These are phyloP conservation scores for Cytospora mali DNA, from an alignment of 2,329 filamentous ascomycete species.

Conservation along the genomic window DNA sequence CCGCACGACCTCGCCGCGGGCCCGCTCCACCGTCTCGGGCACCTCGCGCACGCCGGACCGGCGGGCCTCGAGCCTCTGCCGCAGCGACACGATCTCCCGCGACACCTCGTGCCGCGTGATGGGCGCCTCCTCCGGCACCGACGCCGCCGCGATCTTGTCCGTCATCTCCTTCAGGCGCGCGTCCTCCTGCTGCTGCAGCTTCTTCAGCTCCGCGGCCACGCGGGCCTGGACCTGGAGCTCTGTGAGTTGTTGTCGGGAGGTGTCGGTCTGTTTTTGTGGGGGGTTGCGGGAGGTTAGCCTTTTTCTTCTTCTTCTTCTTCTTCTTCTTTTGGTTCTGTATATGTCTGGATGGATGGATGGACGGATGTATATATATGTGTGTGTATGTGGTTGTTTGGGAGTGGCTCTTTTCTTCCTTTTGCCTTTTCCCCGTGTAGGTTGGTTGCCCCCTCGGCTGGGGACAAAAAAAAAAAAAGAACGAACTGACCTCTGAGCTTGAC, in stretches of 20 bases:
- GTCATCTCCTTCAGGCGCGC: constrained; percentile 70
- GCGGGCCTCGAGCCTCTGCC: constrained; percentile 60
- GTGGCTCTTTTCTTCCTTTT: not conserved
- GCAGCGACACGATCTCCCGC: constrained; percentile 62
- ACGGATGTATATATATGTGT: no score
- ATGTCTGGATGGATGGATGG: no score
- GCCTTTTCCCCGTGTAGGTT: no score
- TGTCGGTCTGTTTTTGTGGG: constrained; percentile 70
- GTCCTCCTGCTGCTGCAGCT: constrained; percentile 71
- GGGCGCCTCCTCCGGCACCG: constrained; percentile 36
- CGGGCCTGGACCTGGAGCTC: constrained; percentile 89
- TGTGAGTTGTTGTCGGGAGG: constrained; percentile 77
- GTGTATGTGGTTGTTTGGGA: not conserved
- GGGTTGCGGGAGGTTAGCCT: not conserved
- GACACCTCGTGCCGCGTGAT: constrained; percentile 53
- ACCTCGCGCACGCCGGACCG: constrained; percentile 68
- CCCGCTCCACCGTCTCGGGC: constrained; percentile 72
- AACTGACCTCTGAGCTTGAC: constrained; percentile 76
- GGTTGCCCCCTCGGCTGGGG: not conserved
- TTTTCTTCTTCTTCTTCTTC: not conserved
- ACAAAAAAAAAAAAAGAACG: no score
- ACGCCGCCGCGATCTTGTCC: constrained; percentile 58
- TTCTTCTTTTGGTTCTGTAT: no score
- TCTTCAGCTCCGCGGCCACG: constrained; percentile 81
- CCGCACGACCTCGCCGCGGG: constrained; percentile 73